Evolutionary conservation across 2,329 filamentous ascomycete species (phyloP).

Genomic region (Thermomyces lanuginosus): DNA sequence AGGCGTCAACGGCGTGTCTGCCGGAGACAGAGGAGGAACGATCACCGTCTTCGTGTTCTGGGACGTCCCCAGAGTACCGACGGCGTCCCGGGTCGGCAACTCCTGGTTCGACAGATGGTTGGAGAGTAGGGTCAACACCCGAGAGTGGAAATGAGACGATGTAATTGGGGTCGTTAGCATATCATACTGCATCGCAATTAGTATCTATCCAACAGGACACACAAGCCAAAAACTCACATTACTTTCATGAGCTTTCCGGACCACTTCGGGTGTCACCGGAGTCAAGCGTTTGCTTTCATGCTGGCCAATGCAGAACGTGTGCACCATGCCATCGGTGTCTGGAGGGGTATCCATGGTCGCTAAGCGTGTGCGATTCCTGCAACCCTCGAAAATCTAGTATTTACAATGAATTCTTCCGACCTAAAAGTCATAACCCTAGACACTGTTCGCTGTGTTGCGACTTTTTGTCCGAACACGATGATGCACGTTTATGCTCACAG

Average conservation of each 20-base stretch:
- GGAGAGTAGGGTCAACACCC: conserved; percentile 38
- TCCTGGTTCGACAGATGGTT: conserved; percentile 33
- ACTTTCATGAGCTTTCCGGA: conserved; percentile 40
- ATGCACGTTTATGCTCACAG: no score
- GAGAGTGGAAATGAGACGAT: conserved; percentile 42
- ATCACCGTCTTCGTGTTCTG: conserved; percentile 24
- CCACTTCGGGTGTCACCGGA: conserved; percentile 33
- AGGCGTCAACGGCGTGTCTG: conserved; percentile 50
- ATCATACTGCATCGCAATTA: conserved; percentile 40
- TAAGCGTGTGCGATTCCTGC: no score
- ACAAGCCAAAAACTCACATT: conserved; percentile 27
- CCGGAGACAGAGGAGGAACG: conserved; percentile 25
- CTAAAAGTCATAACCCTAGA: no score
- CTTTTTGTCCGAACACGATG: no score
- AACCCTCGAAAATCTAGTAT: no score
- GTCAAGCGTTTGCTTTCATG: conserved; percentile 40
- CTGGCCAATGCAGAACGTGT: conserved; percentile 44
- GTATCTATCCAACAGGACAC: neutral
- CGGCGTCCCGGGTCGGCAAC: conserved; percentile 16
- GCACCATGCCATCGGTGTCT: conserved; percentile 20
- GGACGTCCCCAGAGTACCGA: conserved; percentile 24
- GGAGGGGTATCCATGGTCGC: conserved; percentile 17
- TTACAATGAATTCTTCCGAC: no score
- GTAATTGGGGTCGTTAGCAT: conserved; percentile 48
- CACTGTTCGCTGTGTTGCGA: no score